phyloP scores from a whole-genome alignment of 2,329 filamentous ascomycete species.

The Sphaceloma murrayae region DNA sequence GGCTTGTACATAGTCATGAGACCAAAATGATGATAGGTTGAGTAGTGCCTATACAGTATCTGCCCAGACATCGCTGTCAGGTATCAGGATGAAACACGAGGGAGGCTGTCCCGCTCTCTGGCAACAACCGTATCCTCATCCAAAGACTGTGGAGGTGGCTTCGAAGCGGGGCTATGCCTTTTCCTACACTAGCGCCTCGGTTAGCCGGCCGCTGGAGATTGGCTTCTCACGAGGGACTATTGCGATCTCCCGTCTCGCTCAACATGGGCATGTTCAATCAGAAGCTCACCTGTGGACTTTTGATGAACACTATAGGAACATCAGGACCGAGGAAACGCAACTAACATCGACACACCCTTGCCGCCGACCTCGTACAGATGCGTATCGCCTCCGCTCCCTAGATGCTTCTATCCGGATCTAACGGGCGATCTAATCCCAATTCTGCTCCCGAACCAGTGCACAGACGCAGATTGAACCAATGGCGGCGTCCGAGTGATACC shows the following conservation, averaged over 20 bases:
- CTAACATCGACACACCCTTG: no score
- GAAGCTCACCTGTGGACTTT: no score
- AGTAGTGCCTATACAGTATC: neutral
- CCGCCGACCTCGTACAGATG: constrained; percentile 10
- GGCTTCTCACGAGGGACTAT: neutral
- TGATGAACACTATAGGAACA: no score
- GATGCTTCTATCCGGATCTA: constrained; percentile 6
- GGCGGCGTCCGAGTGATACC: constrained; percentile 10
- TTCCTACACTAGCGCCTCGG: constrained; percentile 5
- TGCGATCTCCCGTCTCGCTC: no score
- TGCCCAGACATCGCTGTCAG: neutral
- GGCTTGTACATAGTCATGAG: constrained; percentile 8
- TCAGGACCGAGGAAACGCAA: no score
- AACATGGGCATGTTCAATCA: neutral
- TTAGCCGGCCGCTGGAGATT: constrained; percentile 5
- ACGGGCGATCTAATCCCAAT: constrained; percentile 9
- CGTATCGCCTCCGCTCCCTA: neutral
- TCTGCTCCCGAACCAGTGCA: constrained; percentile 1
- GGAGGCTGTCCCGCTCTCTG: neutral
- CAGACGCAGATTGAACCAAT: constrained; percentile 11
- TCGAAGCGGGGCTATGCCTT: neutral
- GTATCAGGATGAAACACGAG: constrained; percentile 9
- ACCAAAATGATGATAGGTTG: constrained; percentile 1
- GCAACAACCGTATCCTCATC: constrained; percentile 15
- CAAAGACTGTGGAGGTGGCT: constrained; percentile 15